These are phyloP conservation scores for Blastomyces silverae DNA, from an alignment of 2,329 filamentous ascomycete genomes.

Conservation along the genomic window DNA sequence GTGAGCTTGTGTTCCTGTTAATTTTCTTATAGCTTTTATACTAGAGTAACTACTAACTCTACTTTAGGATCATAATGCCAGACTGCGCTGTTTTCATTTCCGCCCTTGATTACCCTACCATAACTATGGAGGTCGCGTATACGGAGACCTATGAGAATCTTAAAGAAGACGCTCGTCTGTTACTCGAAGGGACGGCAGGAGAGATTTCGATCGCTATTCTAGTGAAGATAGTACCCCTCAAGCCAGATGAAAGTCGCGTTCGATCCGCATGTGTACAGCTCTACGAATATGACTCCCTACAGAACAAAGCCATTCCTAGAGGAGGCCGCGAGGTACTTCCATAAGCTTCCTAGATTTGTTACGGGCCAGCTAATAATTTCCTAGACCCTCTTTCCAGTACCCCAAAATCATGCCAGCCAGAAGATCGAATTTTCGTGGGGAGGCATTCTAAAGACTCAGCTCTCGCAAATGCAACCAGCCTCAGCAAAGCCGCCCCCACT, in stretches of 20 bases:
- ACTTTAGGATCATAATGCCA: constrained; percentile 5
- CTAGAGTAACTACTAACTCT: constrained; percentile 8
- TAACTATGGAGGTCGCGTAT: constrained; percentile 4
- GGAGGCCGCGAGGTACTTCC: constrained; percentile 1
- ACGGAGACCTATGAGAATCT: not conserved
- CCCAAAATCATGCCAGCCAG: not conserved
- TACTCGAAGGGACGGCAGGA: constrained; percentile 3
- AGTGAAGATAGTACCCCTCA: not conserved
- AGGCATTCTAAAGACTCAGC: constrained; percentile 1
- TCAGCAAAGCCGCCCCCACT: not conserved
- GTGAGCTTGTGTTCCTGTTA: constrained; percentile 1
- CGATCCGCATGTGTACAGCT: not conserved
- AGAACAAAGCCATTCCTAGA: not conserved
- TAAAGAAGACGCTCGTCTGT: not conserved
- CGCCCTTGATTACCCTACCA: not conserved
- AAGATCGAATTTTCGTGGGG: not conserved
- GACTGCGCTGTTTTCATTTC: constrained; percentile 4
- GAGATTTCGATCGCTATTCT: not conserved
- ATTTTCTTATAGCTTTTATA: constrained; percentile 3
- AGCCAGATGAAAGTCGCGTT: constrained; percentile 2
- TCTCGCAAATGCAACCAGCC: not conserved
- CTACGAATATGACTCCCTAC: not conserved
- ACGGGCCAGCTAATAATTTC: not conserved
- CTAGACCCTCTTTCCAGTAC: constrained; percentile 3
- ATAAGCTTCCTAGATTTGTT: not conserved